Percentiles rank a stretch among this genome's conserved stretches.
These are phyloP conservation scores for Paramecium sonneborni DNA, from an alignment of 73 alveolate species.

Conservation along the genomic window DNA sequence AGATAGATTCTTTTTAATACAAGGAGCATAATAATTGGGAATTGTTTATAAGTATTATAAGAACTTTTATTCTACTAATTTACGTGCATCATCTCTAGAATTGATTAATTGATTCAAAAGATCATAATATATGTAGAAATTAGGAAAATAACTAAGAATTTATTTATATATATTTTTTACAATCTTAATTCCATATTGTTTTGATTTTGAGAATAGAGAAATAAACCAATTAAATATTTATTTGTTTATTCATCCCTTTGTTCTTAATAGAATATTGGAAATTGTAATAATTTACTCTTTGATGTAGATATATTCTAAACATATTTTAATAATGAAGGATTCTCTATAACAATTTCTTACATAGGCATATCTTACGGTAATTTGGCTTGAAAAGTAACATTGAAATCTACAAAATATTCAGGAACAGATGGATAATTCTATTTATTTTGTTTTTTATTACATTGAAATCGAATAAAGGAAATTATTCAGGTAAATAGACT, in stretches of 20 bases:
- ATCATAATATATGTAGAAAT: background rate
- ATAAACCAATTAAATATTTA: background rate
- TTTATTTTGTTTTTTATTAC: background rate
- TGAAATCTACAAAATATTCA: conserved; percentile 34
- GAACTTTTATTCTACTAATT: background rate
- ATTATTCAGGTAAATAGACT: conserved; percentile 44
- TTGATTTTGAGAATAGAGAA: too few relatives aligned
- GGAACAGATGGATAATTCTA: conserved; percentile 47
- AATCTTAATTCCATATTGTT: background rate
- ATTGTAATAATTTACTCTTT: background rate
- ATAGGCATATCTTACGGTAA: background rate
- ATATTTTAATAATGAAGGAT: conserved; percentile 3
- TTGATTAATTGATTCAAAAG: background rate
- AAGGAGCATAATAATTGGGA: conserved; percentile 45
- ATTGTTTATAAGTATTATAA: background rate
- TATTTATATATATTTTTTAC: background rate
- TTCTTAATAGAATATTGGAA: conserved; percentile 7
- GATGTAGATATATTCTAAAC: background rate
- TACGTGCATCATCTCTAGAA: background rate
- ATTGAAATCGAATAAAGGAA: background rate
- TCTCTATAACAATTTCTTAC: background rate
- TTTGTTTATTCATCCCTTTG: background rate
- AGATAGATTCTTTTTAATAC: background rate
- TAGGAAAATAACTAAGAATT: conserved; percentile 23
- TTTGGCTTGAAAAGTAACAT: background rate